Evolutionary conservation across 106 monocot genomes (phyloP), one percentile per base, ranked within the genome.

Genomic region (Acorus calamus): DNA sequence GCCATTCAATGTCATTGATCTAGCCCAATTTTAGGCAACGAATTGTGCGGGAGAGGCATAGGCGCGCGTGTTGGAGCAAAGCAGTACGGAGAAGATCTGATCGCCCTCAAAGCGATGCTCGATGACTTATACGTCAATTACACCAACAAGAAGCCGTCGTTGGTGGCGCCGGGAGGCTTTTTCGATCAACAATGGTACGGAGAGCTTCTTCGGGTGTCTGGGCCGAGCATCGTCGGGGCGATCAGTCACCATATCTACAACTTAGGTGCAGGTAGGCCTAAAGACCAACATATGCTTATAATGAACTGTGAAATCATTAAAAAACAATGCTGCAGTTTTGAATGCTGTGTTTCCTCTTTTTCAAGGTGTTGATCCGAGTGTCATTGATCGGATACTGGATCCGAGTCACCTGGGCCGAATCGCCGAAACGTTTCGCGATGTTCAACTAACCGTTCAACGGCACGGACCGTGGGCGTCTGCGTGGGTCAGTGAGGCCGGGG

Each of bases 401-500:
- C 73, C 82, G 2, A 60, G 49, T 5, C 52, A 56, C 47, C 50
- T 82, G 8, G 11, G 14, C n/a, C 7, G 67, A 13, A 47, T 47
- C 51, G 78, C 61, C 11, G 42, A 73, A n/a, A 76, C 74, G 7
- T 88, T 64, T 60, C 68, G 45, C 4, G 65, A 77, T 11, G 58
- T 68, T 0, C 53, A 73, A 42, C 28, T 14, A 3, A 81, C 71
- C 3, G 10, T 88, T 7, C 6, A 56, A 9, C 44, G 41, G 0
- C 61, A 57, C 46, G 81, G 80, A 2, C 75, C 83, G 11, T 88
- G 83, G 83, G 68, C 78, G 44, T 78, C 70, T 66, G 69, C 78
- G 48, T 88, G 88, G 88, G 65, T 88, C 46, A 66, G 88, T 41
- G 88, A 88, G 62, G 50, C 84, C 2, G 88, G 84, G 3, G 88